Evolutionary conservation across 495 filamentous ascomycete genomes (phyloP).

Genomic region (Acidiella bohemica): DNA sequence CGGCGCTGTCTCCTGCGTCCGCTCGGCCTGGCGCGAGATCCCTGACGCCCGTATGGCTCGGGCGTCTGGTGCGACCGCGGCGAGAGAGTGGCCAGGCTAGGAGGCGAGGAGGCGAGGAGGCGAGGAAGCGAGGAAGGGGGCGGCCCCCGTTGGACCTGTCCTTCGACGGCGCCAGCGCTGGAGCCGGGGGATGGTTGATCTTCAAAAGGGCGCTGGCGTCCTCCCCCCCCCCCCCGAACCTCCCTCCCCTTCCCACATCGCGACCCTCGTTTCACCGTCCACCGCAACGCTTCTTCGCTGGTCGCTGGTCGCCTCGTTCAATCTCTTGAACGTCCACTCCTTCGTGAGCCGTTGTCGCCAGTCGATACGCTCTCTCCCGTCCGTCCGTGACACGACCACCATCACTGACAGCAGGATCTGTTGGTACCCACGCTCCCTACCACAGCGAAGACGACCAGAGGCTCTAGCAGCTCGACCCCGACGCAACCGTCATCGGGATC

Average conservation of each 20-base stretch:
- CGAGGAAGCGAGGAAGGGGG: too few relatives aligned
- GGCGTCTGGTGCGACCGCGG: too few relatives aligned
- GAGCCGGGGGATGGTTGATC: too few relatives aligned
- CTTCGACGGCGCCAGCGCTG: too few relatives aligned
- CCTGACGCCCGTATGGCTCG: too few relatives aligned
- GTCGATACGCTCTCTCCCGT: slow-evolving; percentile 5
- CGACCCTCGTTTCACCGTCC: too few relatives aligned
- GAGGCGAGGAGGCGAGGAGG: too few relatives aligned
- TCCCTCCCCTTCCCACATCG: not conserved
- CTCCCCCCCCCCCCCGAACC: not conserved
- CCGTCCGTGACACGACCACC: slow-evolving; percentile 1
- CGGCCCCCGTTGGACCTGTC: too few relatives aligned
- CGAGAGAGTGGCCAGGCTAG: too few relatives aligned
- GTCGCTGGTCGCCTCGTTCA: not conserved
- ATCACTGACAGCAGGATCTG: slow-evolving; percentile 6
- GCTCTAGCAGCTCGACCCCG: not conserved
- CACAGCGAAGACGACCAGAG: not conserved
- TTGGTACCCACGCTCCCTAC: not conserved
- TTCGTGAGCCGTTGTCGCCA: slow-evolving; percentile 8
- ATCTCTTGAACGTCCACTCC: slow-evolving; percentile 10
- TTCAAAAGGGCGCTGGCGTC: not conserved
- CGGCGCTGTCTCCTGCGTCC: too few relatives aligned
- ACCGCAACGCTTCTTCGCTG: not conserved
- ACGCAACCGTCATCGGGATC: too few relatives aligned
- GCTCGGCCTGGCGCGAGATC: too few relatives aligned